Base-by-base conservation (phyloP, 306 rosid species). In the Biancaea sappan region DNA sequence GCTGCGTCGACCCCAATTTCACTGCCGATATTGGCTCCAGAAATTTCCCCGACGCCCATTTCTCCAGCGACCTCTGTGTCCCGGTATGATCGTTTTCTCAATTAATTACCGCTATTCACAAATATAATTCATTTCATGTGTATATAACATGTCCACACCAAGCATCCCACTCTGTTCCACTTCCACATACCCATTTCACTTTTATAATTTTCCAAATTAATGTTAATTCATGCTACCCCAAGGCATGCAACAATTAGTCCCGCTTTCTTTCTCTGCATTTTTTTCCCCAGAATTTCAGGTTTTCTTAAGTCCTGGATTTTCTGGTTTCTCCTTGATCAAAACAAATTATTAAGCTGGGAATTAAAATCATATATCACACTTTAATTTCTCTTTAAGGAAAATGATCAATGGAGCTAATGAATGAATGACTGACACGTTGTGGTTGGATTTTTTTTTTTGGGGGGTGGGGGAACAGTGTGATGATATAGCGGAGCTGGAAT, bases 401-500 rank as follows among this genome's bases (percentile, higher is more conserved):
- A 3, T 34, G 3, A 10, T 31, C 34, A 18, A 18, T 35, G 19
- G 35, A 34, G 1, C 18, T 53, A 25, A 24, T 56, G 62, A 15
- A 15, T 14, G 11, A 58, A 29, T 14, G 40, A 58, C 21, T 64
- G 15, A 64, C 6, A 24, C 12, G 13, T 2, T 56, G 47, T 66
- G 37, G 13, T 54, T 77, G 61, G 8, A 21, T 18, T 40, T 68
- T n/a, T n/a, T n/a, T n/a, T n/a, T n/a, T n/a, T n/a, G n/a, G n/a
- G n/a, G n/a, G n/a, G n/a, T n/a, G n/a, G 56, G 61, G 29, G 5
- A 21, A 31, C 88, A 92, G 98, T 87, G 81, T 60, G 97, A 94
- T 70, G 97, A 92, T 44, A 64, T 88, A 56, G 97, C 96, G 15
- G 97, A 90, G 79, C 86, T 94, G 58, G 99, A 94, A 81, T 94